Base-by-base conservation (phyloP, 805 yeast species). In the Blastobotrys peoriensis region DNA sequence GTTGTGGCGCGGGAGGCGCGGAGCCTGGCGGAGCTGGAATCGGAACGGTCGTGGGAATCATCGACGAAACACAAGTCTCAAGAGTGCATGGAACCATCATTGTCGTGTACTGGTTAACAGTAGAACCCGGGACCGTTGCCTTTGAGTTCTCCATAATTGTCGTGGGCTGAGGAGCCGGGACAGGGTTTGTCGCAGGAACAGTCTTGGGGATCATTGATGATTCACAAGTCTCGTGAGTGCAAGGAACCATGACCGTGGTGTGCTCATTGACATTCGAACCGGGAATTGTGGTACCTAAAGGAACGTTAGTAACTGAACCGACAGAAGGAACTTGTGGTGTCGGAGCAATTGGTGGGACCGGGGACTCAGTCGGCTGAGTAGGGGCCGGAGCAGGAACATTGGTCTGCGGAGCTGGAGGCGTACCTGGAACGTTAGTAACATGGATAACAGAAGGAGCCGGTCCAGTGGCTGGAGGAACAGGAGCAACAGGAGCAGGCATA, bases 221-320 rank as follows among this genome's bases (percentile, higher is more conserved):
- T 8, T 13, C 35, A 33, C 42, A 39, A 5, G 20, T 20, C 20
- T 20, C 42, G 10, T 27, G 34, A 25, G 36, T 25, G 36, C 42
- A 39, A n/a, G 43, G 38, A 4, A 33, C 43, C 13, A 27, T 25
- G 3, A 30, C n/a, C 16, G 43, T 40, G 5, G 28, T 33, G 22
- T 33, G 30, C 10, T 15, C 30, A 25, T 25, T 25, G 13, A 13
- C 30, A 25, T 25, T 25, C 30, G 30, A 25, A 8, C 30, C 30
- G 8, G 30, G 30, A 25, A 25, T 13, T 8, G 30, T 25, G 10
- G 8, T 13, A n/a, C n/a, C n/a, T n/a, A n/a, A n/a, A 8, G 13
- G 10, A 8, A 13, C 8, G 30, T 25, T 25, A 8, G 8, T 13
- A 13, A 25, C 30, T n/a, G n/a, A n/a, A n/a, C n/a, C n/a, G 30